These are phyloP conservation scores for Emmonsia crescens DNA, from an alignment of 2,329 filamentous ascomycete genomes.

Conservation along the genomic window DNA sequence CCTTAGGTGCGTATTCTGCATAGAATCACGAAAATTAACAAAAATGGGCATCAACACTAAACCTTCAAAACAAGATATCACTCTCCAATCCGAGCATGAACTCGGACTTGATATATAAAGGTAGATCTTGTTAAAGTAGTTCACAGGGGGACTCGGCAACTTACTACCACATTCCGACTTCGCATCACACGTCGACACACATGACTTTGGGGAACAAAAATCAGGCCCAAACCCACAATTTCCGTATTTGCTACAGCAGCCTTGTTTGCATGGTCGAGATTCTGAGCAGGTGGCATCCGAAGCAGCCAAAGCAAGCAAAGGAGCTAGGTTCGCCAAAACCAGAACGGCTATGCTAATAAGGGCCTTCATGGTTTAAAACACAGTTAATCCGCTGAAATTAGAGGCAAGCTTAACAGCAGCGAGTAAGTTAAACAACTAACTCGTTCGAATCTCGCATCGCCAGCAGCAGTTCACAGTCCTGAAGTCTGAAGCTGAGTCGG, in stretches of 20 bases:
- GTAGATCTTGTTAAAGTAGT: too few species aligned
- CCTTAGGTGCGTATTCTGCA: conserved; percentile 17
- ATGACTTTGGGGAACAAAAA: conserved; percentile 14
- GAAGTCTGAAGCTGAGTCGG: background rate
- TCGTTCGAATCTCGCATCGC: background rate
- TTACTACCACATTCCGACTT: conserved; percentile 23
- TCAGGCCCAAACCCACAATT: conserved; percentile 12
- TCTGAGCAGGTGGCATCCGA: conserved; percentile 1
- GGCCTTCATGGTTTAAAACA: background rate
- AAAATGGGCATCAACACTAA: background rate
- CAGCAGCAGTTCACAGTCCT: background rate
- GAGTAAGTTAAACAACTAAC: background rate
- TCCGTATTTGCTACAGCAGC: conserved; percentile 4
- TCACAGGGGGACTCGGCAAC: background rate
- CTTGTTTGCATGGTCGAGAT: conserved; percentile 1
- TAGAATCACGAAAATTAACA: background rate
- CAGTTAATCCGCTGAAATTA: background rate
- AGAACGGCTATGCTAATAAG: background rate
- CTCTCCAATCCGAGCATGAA: background rate
- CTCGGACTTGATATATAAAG: background rate
- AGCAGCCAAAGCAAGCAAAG: background rate
- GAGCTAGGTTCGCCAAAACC: background rate
- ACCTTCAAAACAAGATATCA: background rate
- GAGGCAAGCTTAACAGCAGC: background rate
- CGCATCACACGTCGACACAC: conserved; percentile 24